Evolutionary conservation across 208 protist genomes (phyloP), one percentile per base, ranked within the genome.

Genomic region (Phytomonas francai): DNA sequence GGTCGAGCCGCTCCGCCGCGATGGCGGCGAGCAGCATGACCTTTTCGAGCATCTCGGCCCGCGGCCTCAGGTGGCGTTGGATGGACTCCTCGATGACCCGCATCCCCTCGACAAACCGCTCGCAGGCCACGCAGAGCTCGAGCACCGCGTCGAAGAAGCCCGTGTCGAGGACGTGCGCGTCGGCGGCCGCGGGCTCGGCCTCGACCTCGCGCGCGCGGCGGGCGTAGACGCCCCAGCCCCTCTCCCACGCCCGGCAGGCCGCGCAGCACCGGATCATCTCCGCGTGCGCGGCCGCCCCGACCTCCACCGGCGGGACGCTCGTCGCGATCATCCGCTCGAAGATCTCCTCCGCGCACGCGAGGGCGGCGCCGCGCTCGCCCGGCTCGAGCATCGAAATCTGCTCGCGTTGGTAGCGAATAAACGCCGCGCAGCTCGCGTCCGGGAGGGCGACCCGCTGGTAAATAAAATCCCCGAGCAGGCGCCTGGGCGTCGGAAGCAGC

Each of bases 221-320:
- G 28, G 77, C 67, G 58, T 93, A 95, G 11, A 91, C 76, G 16
- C 76, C 60, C 81, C 84, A 97, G 22, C 92, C 92, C 68, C 92
- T 88, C 59, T 89, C 73, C 86, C 89, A 97, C 56, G 86, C 80
- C 28, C 74, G 63, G 66, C 80, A 85, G 32, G 83, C 81, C 0
- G 92, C 89, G 45, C 88, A 92, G 81, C 92, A 97, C 3, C 89
- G 83, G 33, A 97, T 88, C 92, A 97, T 97, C 78, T 93, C 92
- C 56, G 87, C 88, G 64, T 97, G 92, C 60, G 92, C 84, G 68
- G 84, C 84, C 5, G 85, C 79, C 3, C 92, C 92, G 25, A 89
- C 89, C 9, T 94, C 89, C 7, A 94, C 87, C 1, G 92, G 92
- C 22, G 92, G 92, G 22, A 97, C 86, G 67, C 91, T 94, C 39